These are phyloP conservation scores for Hypocrella siamensis DNA, from an alignment of 2,329 filamentous ascomycete genomes.

Conservation along the genomic window DNA sequence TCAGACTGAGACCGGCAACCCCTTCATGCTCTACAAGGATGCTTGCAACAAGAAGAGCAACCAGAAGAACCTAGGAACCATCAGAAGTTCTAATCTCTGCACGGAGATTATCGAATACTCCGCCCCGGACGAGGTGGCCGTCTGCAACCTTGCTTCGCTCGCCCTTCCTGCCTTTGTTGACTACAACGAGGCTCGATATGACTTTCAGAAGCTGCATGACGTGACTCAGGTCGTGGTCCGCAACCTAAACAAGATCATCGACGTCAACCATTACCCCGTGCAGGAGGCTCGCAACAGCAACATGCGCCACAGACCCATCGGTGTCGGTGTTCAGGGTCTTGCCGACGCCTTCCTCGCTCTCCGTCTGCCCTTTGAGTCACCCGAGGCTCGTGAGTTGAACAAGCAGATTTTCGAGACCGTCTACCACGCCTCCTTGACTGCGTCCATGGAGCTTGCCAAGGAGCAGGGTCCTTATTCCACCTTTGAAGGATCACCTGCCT, in stretches of 20 bases:
- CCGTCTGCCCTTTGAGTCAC: conserved; percentile 91
- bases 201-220: conserved; percentile 95
- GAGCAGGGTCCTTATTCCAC: conserved; percentile 72
- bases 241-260: conserved; percentile 97
- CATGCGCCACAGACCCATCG: conserved; percentile 90
- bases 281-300: conserved; percentile 89
- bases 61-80: conserved; percentile 98
- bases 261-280: conserved; percentile 97
- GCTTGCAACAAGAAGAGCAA: conserved; percentile 98
- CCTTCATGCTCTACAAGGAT: conserved; percentile 99
- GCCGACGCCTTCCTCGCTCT: conserved; percentile 96
- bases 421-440: conserved; percentile 87
- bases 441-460: conserved; percentile 76
- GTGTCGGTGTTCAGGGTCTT: conserved; percentile 92
- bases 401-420: conserved; percentile 99
- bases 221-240: conserved; percentile 82
- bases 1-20: conserved; percentile 96
- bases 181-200: conserved; percentile 67
- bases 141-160: conserved; percentile 93
- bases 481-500: conserved; percentile 86
- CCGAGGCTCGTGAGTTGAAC: conserved; percentile 86
- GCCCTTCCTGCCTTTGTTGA: conserved; percentile 86
- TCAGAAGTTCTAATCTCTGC: conserved; percentile 96
- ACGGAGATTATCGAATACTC: conserved; percentile 98
- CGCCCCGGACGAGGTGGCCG: conserved; percentile 92